Evolutionary conservation across 2,329 filamentous ascomycete genomes (phyloP).

Genomic region (Ceratocystis harringtonii): DNA sequence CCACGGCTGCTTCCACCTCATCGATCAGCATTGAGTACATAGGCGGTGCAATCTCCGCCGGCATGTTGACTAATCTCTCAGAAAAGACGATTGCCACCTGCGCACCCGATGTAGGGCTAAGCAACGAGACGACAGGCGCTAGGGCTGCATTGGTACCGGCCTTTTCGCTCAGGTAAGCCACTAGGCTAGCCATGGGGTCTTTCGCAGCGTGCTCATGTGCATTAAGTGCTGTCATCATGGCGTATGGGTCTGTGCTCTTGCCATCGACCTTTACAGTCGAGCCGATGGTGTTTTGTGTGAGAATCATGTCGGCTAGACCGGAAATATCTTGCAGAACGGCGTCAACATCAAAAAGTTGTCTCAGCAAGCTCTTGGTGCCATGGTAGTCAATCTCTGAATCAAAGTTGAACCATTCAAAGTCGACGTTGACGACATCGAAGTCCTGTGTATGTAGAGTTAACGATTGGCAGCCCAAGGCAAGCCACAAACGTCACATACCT

Average conservation of each 20-base stretch:
- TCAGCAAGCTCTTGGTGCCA: conserved; percentile 74
- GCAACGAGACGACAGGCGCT: conserved; percentile 27
- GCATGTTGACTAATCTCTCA: conserved; percentile 91
- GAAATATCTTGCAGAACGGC: conserved; percentile 75
- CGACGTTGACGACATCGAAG: conserved; percentile 81
- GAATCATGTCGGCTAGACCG: conserved; percentile 67
- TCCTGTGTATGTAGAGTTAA: conserved; percentile 39
- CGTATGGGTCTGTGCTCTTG: conserved; percentile 81
- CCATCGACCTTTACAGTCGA: conserved; percentile 97
- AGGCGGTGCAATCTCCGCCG: conserved; percentile 78
- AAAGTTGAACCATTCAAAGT: conserved; percentile 98
- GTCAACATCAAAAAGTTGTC: conserved; percentile 86
- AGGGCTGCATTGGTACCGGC: conserved; percentile 39
- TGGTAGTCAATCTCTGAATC: conserved; percentile 84
- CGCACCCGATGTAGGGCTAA: conserved; percentile 24
- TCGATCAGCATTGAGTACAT: conserved; percentile 91
- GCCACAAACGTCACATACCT: conserved; percentile 26
- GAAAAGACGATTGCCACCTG: conserved; percentile 78
- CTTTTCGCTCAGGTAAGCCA: conserved; percentile 52
- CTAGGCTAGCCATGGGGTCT: conserved; percentile 54
- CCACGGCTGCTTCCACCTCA: conserved; percentile 74
- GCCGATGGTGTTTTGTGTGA: conserved; percentile 74
- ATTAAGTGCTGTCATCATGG: conserved; percentile 80
- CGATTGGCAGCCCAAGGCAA: conserved; percentile 17
- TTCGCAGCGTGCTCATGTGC: conserved; percentile 63